Conservation (phyloP, 2,329 filamentous ascomycete genomes). For the Hypomyces perniciosus region DNA sequence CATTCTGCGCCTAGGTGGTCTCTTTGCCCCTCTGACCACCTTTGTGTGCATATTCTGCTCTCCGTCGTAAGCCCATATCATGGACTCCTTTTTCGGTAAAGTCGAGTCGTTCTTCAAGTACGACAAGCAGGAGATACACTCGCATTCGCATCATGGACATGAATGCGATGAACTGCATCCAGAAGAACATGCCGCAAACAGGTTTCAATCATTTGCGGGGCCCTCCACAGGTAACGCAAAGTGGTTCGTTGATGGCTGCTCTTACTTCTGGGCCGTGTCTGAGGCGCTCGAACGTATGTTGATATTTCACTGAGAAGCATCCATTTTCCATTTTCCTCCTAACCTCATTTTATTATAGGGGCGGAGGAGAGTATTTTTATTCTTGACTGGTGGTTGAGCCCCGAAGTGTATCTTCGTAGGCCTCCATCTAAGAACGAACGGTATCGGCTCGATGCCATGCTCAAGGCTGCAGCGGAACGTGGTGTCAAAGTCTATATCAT, state of each 20-base stretch:
- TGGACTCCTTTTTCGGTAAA: constrained; percentile 33
- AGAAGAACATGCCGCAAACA: constrained; percentile 41
- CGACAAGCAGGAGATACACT: constrained; percentile 37
- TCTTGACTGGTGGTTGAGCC: constrained; percentile 84
- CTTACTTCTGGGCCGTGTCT: constrained; percentile 81
- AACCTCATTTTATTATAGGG: constrained; percentile 32
- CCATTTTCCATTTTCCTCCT: neutral
- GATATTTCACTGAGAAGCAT: neutral
- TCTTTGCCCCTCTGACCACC: too few relatives aligned
- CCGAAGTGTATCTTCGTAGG: constrained; percentile 79
- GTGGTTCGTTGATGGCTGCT: constrained; percentile 82
- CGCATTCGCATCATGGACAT: constrained; percentile 37
- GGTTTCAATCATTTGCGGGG: constrained; percentile 65
- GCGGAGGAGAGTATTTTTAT: constrained; percentile 78
- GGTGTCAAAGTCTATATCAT: constrained; percentile 82
- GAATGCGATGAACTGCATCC: constrained; percentile 37
- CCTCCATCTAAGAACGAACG: constrained; percentile 76
- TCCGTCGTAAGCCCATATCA: too few relatives aligned
- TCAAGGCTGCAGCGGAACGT: constrained; percentile 73
- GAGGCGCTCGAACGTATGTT: constrained; percentile 61
- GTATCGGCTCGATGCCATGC: constrained; percentile 78
- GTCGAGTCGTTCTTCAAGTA: constrained; percentile 37
- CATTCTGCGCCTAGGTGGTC: too few relatives aligned
- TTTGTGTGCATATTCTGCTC: too few relatives aligned
- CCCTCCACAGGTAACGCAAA: constrained; percentile 69